Evolutionary conservation across 805 yeast genomes (phyloP).

Genomic region (Saturnispora diversa): DNA sequence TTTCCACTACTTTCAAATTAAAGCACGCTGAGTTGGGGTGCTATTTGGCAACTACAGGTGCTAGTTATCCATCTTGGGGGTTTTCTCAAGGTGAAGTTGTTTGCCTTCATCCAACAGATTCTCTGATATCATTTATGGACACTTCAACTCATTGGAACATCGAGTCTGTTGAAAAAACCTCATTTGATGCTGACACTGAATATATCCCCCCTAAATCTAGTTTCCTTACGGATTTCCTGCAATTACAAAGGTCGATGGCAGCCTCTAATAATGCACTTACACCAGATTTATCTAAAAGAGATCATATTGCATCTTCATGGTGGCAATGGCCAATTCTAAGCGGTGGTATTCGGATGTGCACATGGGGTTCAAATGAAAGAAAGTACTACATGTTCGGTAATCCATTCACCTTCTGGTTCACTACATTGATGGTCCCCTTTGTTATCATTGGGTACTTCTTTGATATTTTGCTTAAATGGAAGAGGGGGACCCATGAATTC

Average conservation of each 20-base stretch:
- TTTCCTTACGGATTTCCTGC: constrained; percentile 62
- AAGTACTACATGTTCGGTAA: constrained; percentile 59
- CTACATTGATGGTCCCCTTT: constrained; percentile 6
- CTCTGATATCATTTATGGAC: constrained; percentile 30
- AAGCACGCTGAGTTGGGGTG: constrained; percentile 64
- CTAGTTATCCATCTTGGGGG: constrained; percentile 89
- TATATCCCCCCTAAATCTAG: constrained; percentile 39
- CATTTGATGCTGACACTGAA: constrained; percentile 30
- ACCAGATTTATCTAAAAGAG: constrained; percentile 66
- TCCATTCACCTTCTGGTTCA: constrained; percentile 27
- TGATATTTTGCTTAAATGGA: constrained; percentile 43
- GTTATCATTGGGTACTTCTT: constrained; percentile 17
- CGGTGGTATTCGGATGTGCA: constrained; percentile 69
- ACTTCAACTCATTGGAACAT: constrained; percentile 75
- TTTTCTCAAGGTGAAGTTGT: constrained; percentile 90
- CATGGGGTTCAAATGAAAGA: constrained; percentile 49
- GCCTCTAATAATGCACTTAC: constrained; percentile 76
- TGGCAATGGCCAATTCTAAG: constrained; percentile 79
- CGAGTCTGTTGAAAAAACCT: constrained; percentile 55
- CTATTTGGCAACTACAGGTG: constrained; percentile 79
- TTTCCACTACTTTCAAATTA: constrained; percentile 76
- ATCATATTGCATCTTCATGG: constrained; percentile 63
- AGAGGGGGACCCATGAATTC: constrained; percentile 48
- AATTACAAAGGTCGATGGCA: constrained; percentile 72
- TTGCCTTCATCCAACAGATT: constrained; percentile 43